These are phyloP conservation scores for Quercus alba DNA, from an alignment of 306 rosid genomes.

Conservation along the genomic window DNA sequence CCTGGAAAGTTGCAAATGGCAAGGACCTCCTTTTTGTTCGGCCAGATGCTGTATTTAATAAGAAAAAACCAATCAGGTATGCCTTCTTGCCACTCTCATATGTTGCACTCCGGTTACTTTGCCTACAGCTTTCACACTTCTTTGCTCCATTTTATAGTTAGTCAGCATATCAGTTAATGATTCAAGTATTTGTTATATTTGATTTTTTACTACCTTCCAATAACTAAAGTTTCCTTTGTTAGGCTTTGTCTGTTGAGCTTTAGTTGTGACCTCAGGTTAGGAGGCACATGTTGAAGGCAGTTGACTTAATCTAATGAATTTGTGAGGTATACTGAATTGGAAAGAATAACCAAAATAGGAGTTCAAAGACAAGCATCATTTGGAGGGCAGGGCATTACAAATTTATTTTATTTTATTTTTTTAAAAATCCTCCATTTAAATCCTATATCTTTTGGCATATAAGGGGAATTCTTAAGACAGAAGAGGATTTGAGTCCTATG, in stretches of 20 bases:
- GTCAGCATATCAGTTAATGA: neutral
- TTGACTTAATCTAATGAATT: neutral
- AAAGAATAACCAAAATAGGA: neutral
- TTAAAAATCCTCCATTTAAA: neutral
- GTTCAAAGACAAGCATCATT: neutral
- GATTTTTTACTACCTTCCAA: neutral
- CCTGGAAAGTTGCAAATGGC: conserved; percentile 77
- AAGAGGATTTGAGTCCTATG: neutral
- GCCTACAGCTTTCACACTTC: neutral
- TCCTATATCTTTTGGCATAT: neutral
- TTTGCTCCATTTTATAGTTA: neutral
- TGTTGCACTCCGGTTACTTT: neutral
- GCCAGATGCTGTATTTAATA: conserved; percentile 85
- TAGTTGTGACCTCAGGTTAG: neutral
- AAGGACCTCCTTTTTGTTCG: conserved; percentile 90
- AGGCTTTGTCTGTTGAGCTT: neutral
- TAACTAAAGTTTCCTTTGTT: neutral
- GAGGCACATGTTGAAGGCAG: neutral
- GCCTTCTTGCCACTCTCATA: neutral
- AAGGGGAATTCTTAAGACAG: neutral
- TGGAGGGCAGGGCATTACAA: neutral
- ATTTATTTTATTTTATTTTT: too few relatives aligned
- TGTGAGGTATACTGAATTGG: neutral
- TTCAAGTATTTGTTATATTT: neutral
- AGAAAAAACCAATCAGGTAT: conserved; percentile 93